Evolutionary conservation across 257 asterid species (phyloP).

Genomic region (Solanum pinnatisectum): DNA sequence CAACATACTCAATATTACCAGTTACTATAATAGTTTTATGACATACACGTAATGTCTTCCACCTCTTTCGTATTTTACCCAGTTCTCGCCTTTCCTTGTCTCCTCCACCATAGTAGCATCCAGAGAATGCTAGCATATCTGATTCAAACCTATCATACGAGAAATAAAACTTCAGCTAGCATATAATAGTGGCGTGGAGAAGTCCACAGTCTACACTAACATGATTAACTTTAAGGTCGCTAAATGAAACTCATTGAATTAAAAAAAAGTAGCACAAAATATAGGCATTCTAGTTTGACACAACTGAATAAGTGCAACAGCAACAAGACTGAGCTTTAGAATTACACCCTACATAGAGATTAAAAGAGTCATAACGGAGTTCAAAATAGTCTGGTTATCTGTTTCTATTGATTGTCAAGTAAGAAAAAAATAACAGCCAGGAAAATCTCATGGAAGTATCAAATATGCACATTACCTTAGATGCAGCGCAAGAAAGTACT

Average conservation of each 20-base stretch:
- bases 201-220: background rate
- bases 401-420: background rate
- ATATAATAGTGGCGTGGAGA: background rate
- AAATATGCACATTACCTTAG: conserved; percentile 33
- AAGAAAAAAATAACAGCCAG: background rate
- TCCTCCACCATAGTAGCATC: conserved; percentile 74
- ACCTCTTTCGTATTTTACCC: conserved; percentile 48
- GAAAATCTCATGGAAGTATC: background rate
- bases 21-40: background rate
- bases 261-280: background rate
- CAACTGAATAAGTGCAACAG: background rate
- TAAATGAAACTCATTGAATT: background rate
- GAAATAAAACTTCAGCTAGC: background rate
- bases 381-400: background rate
- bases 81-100: conserved; percentile 40
- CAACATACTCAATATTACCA: background rate
- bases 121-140: conserved; percentile 82
- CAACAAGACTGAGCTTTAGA: background rate
- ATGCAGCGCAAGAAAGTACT: conserved; percentile 54
- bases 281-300: background rate
- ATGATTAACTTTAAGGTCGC: background rate
- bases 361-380: background rate
- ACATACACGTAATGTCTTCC: conserved; percentile 63
- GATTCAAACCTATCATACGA: conserved; percentile 47
- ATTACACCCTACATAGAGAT: background rate